A percentile compares a stretch with the other conserved stretches of the same genome.
Evolutionary conservation across 768 basidiomycete genomes (phyloP).

Genomic region (Lentinula sp.): DNA sequence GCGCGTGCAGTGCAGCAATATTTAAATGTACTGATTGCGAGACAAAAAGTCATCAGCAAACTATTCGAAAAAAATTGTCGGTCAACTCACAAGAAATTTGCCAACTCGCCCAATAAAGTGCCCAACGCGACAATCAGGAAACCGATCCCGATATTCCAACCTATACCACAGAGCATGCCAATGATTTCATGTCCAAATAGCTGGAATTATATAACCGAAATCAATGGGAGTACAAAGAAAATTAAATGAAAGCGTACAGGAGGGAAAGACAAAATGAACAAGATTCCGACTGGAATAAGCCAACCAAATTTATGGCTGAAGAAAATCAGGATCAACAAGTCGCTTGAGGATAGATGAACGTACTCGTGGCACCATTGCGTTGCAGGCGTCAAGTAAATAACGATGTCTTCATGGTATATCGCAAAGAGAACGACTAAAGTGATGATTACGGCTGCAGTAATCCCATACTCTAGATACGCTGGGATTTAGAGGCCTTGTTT

Average conservation of each 20-base stretch:
- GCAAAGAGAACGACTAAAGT: constrained; percentile 29
- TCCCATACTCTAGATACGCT: constrained; percentile 12
- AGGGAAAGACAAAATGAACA: constrained; percentile 46
- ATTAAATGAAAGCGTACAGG: constrained; percentile 17
- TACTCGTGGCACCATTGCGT: constrained; percentile 43
- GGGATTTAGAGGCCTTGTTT: background rate
- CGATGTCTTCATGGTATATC: constrained; percentile 41
- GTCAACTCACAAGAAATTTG: constrained; percentile 22
- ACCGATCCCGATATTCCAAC: constrained; percentile 38
- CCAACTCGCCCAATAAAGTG: constrained; percentile 32
- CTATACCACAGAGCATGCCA: constrained; percentile 33
- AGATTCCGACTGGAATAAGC: constrained; percentile 49
- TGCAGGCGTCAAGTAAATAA: constrained; percentile 39
- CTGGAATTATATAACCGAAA: background rate
- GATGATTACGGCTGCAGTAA: constrained; percentile 22
- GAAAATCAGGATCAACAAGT: background rate
- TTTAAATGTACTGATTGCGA: constrained; percentile 23
- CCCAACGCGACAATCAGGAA: constrained; percentile 33
- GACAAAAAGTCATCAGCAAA: background rate
- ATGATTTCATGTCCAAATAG: constrained; percentile 43
- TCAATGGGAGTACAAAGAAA: background rate
- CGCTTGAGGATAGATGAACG: constrained; percentile 7
- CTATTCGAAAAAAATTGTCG: background rate
- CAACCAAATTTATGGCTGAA: constrained; percentile 34
- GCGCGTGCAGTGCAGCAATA: constrained; percentile 29